Conservation (phyloP, 306 rosid genomes). For the Dryas drummondii region DNA sequence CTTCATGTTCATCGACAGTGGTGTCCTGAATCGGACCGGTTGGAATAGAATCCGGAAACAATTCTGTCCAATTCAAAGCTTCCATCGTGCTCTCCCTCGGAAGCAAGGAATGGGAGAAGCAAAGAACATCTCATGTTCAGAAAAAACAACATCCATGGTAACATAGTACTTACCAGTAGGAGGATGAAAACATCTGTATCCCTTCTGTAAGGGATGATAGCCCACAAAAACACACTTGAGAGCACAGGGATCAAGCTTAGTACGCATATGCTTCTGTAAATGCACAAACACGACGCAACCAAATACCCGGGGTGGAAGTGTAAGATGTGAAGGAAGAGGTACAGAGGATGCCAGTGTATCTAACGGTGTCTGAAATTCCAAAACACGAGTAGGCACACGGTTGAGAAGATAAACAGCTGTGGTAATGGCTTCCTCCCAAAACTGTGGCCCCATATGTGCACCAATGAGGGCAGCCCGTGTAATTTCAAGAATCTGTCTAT, state of each 20-base stretch:
- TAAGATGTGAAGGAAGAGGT: neutral
- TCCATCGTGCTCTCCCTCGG: too few relatives aligned
- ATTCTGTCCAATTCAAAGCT: too few relatives aligned
- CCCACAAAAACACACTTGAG: neutral
- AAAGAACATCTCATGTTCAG: too few relatives aligned
- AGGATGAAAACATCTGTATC: neutral
- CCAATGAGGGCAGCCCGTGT: neutral
- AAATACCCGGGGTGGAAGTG: neutral
- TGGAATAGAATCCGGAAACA: too few relatives aligned
- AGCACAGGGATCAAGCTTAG: neutral
- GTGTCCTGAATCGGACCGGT: too few relatives aligned
- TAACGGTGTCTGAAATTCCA: neutral
- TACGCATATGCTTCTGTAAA: too few relatives aligned
- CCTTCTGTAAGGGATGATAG: neutral
- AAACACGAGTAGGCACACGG: neutral
- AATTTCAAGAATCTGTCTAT: constrained; percentile 16
- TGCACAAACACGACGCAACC: neutral
- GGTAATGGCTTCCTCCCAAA: neutral
- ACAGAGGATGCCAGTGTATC: neutral
- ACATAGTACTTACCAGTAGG: neutral
- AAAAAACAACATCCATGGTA: too few relatives aligned
- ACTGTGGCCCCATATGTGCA: neutral
- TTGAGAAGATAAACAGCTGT: neutral
- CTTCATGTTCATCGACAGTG: too few relatives aligned
- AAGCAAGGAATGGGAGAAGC: too few relatives aligned